Evolutionary conservation across 1,284 basidiomycete genomes (phyloP).

Genomic region (Chiua sp.): DNA sequence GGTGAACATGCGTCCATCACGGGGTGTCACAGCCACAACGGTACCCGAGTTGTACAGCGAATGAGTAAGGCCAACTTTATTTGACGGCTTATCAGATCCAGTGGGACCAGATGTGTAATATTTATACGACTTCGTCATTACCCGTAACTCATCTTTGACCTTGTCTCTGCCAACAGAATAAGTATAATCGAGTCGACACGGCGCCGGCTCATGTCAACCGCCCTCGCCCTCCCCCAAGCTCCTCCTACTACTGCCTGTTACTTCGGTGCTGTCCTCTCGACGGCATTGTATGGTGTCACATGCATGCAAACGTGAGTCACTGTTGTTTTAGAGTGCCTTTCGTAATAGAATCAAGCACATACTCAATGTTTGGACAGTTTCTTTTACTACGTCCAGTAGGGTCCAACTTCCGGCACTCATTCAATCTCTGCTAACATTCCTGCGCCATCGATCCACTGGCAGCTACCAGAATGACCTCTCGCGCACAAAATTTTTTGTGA

Average conservation of each 20-base stretch:
- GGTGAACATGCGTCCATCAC: neutral
- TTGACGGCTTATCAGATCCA: neutral
- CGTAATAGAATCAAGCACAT: neutral
- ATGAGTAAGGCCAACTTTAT: neutral
- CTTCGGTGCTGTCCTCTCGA: neutral
- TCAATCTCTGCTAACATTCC: neutral
- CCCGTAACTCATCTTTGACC: neutral
- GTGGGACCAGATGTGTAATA: no score
- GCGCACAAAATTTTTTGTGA: slow-evolving; percentile 7
- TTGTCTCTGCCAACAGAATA: neutral
- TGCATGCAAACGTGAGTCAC: neutral
- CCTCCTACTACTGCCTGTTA: neutral
- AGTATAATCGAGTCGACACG: neutral
- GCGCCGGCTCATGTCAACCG: neutral
- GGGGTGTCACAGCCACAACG: no score
- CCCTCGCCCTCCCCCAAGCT: no score
- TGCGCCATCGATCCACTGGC: neutral
- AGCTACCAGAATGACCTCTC: slow-evolving; percentile 6
- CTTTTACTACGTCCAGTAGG: slow-evolving; percentile 6
- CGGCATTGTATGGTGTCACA: neutral
- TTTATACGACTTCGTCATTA: neutral
- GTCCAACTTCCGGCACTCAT: neutral
- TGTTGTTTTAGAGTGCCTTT: neutral
- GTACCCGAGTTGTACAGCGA: no score
- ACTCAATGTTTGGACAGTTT: neutral